Percentiles rank a stretch among this genome's conserved stretches.
These are phyloP conservation scores for Globisporangium splendens DNA, from an alignment of 352 stramenopile species.

Conservation along the genomic window DNA sequence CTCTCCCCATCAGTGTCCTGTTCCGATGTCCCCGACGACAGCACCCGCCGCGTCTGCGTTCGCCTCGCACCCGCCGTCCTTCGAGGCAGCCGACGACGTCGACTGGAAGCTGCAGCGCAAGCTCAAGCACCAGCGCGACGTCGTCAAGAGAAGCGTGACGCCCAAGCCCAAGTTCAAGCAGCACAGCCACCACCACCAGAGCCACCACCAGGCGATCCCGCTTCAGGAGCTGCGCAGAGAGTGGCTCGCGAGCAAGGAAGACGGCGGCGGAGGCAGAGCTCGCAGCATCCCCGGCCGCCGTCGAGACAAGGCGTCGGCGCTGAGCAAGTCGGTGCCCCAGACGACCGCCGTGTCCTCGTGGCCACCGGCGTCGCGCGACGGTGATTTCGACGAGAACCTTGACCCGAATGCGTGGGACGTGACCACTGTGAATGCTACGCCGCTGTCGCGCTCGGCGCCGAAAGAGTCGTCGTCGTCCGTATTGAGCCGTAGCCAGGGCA, in stretches of 20 bases:
- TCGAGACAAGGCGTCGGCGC: constrained; percentile 16
- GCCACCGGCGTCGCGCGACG: constrained; percentile 28
- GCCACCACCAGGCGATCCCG: constrained; percentile 12
- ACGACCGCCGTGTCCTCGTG: constrained; percentile 39
- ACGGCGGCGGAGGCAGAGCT: constrained; percentile 14
- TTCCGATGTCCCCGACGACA: constrained; percentile 15
- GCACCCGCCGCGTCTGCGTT: constrained; percentile 2
- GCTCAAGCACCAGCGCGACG: constrained; percentile 63
- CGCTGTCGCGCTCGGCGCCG: constrained; percentile 26
- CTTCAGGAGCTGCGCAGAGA: constrained; percentile 34
- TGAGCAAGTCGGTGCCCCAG: constrained; percentile 43
- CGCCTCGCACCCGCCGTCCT: background rate
- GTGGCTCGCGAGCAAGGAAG: constrained; percentile 22
- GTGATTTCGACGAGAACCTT: constrained; percentile 27
- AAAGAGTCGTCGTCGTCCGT: constrained; percentile 22
- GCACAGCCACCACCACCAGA: constrained; percentile 26
- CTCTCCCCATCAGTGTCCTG: no score
- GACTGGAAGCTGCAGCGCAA: constrained; percentile 56
- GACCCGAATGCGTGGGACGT: constrained; percentile 20
- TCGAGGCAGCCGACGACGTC: background rate
- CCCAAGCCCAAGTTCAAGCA: constrained; percentile 31
- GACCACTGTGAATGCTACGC: background rate
- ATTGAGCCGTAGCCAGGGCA: constrained; percentile 21
- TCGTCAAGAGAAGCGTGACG: constrained; percentile 25
- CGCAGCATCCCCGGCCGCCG: constrained; percentile 37